Percentiles rank a stretch among this genome's conserved stretches.
These are phyloP conservation scores for Noccaea caerulescens DNA, from an alignment of 345 rosid species.

Conservation along the genomic window DNA sequence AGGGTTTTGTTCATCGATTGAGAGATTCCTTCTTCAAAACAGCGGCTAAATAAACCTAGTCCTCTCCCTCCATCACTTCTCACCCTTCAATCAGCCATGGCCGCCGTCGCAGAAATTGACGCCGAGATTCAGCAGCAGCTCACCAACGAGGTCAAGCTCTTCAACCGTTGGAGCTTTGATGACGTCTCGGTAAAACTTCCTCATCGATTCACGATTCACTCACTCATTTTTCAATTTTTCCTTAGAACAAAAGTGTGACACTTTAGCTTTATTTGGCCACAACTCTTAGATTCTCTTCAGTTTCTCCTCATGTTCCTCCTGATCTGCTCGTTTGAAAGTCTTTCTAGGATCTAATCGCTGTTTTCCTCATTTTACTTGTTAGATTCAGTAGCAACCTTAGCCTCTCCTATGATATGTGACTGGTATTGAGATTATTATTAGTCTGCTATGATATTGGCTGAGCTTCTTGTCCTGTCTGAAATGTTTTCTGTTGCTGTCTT, in stretches of 20 bases:
- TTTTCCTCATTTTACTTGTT: not conserved
- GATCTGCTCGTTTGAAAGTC: not conserved
- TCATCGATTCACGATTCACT: not conserved
- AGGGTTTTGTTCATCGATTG: constrained; percentile 25
- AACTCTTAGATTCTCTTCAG: not conserved
- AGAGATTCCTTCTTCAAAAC: constrained; percentile 15
- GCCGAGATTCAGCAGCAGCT: constrained; percentile 43
- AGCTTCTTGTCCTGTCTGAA: not conserved
- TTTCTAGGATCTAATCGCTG: not conserved
- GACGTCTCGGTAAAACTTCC: constrained; percentile 58
- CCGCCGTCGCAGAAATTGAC: constrained; percentile 39
- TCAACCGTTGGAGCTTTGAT: constrained; percentile 85
- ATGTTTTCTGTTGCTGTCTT: not conserved
- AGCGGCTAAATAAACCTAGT: constrained; percentile 26
- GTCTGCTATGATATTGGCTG: not conserved
- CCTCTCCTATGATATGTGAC: not conserved
- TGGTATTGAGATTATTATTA: not conserved
- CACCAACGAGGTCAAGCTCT: constrained; percentile 62
- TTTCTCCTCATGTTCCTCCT: not conserved
- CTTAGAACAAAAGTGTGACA: not conserved
- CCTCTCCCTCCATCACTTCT: constrained; percentile 8
- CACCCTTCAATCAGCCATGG: constrained; percentile 34
- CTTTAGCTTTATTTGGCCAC: not conserved
- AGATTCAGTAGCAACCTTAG: constrained; percentile 7
- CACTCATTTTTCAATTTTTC: not conserved